phyloP scores from a whole-genome alignment of 441 rosid species.

The Bruguiera hainesii region DNA sequence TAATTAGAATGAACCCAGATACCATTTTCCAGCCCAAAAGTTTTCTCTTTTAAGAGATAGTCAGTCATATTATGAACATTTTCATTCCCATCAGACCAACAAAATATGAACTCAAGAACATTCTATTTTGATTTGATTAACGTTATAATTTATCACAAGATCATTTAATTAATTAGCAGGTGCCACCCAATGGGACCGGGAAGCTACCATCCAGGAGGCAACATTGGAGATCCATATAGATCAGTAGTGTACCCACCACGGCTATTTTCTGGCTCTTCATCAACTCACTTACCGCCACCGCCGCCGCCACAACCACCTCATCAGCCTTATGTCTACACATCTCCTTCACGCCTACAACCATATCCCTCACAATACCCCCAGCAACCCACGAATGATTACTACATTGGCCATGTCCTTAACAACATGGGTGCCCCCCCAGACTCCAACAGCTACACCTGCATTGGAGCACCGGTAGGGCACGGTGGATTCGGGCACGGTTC shows the following conservation, averaged over 20 bases:
- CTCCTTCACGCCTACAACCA: slow-evolving; percentile 41
- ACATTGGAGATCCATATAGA: slow-evolving; percentile 59
- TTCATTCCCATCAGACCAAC: too few species aligned
- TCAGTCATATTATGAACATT: too few species aligned
- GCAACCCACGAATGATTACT: slow-evolving; percentile 44
- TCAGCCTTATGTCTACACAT: slow-evolving; percentile 46
- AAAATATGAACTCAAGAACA: background rate
- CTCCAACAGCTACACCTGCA: slow-evolving; percentile 60
- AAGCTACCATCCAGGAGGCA: slow-evolving; percentile 45
- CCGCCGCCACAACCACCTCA: slow-evolving; percentile 29
- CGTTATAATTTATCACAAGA: background rate
- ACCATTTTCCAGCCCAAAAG: background rate
- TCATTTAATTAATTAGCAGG: slow-evolving; percentile 25
- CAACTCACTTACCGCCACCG: slow-evolving; percentile 36
- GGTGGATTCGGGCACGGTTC: slow-evolving; percentile 34
- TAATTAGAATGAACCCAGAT: too few species aligned
- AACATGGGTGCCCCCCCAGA: slow-evolving; percentile 25
- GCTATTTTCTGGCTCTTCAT: slow-evolving; percentile 45
- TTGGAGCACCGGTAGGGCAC: slow-evolving; percentile 73
- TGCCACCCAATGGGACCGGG: slow-evolving; percentile 43
- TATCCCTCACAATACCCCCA: slow-evolving; percentile 42
- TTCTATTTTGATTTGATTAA: background rate
- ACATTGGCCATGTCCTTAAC: slow-evolving; percentile 50
- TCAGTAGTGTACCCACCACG: slow-evolving; percentile 48
- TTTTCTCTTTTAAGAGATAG: background rate